Conservation (phyloP, 176 grass and related monocot genomes). For the Aegilops tauschii region DNA sequence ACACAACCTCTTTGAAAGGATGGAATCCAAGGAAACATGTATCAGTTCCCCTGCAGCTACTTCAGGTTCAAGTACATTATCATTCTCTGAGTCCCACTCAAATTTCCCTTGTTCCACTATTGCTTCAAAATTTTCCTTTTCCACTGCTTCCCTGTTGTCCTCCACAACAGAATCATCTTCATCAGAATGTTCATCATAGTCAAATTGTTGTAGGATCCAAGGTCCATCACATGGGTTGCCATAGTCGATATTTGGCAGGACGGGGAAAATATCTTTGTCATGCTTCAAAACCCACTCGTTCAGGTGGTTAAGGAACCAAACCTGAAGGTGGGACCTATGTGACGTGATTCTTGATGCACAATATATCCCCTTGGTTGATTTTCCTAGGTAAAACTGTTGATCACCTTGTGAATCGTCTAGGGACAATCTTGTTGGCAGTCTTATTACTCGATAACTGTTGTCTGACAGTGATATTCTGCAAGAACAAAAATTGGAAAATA, state of each 20-base stretch:
- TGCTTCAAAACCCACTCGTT: neutral
- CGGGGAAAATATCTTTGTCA: neutral
- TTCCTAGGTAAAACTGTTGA: neutral
- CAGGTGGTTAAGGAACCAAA: neutral
- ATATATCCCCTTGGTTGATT: neutral
- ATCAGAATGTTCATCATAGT: neutral
- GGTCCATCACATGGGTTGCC: neutral
- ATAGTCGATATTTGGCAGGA: neutral
- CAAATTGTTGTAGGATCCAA: neutral
- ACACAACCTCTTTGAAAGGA: neutral
- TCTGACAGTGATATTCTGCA: neutral
- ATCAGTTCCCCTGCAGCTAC: too few species aligned
- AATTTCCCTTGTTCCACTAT: neutral
- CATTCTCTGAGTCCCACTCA: neutral
- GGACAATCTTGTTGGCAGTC: neutral
- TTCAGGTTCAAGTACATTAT: neutral
- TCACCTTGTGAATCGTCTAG: neutral
- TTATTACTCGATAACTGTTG: neutral
- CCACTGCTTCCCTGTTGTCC: neutral
- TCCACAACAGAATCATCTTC: neutral
- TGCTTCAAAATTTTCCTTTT: neutral
- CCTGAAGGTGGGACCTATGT: neutral
- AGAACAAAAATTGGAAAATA: neutral
- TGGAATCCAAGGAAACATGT: neutral
- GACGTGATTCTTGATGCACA: neutral